Conservation (phyloP, 306 rosid genomes). For the Mimosa bimucronata region DNA sequence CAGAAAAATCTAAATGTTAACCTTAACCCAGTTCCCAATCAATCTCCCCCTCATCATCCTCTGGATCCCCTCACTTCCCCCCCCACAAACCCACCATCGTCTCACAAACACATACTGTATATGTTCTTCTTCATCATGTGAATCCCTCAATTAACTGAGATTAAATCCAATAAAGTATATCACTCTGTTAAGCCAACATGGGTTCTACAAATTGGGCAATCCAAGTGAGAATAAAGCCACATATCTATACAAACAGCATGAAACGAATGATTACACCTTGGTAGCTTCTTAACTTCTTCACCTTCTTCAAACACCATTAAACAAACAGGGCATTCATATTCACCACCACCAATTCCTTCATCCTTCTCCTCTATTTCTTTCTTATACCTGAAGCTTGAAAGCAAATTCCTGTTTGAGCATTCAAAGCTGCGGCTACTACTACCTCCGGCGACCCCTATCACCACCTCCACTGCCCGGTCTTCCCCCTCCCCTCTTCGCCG, state of each 20-base stretch:
- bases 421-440: conserved; percentile 40
- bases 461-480: conserved; percentile 16
- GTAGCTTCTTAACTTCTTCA: conserved; percentile 70
- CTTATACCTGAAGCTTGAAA: conserved; percentile 72
- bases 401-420: conserved; percentile 35
- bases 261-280: conserved; percentile 67
- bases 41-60: not conserved
- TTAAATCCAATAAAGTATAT: too few species aligned
- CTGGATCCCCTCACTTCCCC: not conserved
- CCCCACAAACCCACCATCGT: not conserved
- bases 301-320: conserved; percentile 82
- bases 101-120: not conserved
- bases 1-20: not conserved
- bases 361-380: conserved; percentile 34
- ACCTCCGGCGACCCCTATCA: not conserved
- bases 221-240: conserved; percentile 86
- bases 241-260: conserved; percentile 76
- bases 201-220: conserved; percentile 83
- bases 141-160: conserved; percentile 21
- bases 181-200: conserved; percentile 31
- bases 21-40: not conserved
- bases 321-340: conserved; percentile 70
- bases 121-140: not conserved
- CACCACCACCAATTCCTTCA: conserved; percentile 14
- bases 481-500: not conserved